A percentile compares a stretch with the other conserved stretches of the same genome.
These are phyloP conservation scores for Parafenestella ontariensis DNA, from an alignment of 2,329 filamentous ascomycete species.

Conservation along the genomic window DNA sequence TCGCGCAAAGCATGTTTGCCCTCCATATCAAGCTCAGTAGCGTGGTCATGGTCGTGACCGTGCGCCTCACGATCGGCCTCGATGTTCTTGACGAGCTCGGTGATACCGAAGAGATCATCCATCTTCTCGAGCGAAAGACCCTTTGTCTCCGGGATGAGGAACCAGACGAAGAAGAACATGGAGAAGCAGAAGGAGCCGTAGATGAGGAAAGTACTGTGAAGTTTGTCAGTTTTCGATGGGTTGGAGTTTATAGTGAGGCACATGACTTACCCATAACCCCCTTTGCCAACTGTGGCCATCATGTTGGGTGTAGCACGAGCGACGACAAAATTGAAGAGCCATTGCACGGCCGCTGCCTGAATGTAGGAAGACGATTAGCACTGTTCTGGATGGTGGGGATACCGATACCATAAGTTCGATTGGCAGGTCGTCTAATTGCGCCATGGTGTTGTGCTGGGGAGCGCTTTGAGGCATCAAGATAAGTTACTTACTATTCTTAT, in stretches of 20 bases:
- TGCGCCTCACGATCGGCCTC: slow-evolving; percentile 42
- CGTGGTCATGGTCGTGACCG: slow-evolving; percentile 12
- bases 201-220: slow-evolving; percentile 70
- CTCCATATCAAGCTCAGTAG: slow-evolving; percentile 38
- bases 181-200: slow-evolving; percentile 70
- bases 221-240: slow-evolving; percentile 9
- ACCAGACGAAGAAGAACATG: slow-evolving; percentile 72
- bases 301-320: slow-evolving; percentile 72
- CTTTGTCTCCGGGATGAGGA: slow-evolving; percentile 77
- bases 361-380: too few species aligned
- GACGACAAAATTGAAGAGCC: slow-evolving; percentile 78
- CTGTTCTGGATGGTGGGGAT: too few species aligned
- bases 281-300: slow-evolving; percentile 62
- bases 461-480: too few species aligned
- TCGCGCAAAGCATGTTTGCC: slow-evolving; percentile 36
- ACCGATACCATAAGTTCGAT: too few species aligned
- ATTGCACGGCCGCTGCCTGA: slow-evolving; percentile 63
- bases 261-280: slow-evolving; percentile 57
- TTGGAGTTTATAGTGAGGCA: slow-evolving; percentile 43
- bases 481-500: too few species aligned
- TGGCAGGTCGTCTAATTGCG: too few species aligned
- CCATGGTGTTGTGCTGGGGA: too few species aligned
- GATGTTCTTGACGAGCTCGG: slow-evolving; percentile 53
- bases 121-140: slow-evolving; percentile 68
- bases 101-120: slow-evolving; percentile 71